phyloP scores from a whole-genome alignment of 441 rosid genomes.

The Macaranga tanarius region DNA sequence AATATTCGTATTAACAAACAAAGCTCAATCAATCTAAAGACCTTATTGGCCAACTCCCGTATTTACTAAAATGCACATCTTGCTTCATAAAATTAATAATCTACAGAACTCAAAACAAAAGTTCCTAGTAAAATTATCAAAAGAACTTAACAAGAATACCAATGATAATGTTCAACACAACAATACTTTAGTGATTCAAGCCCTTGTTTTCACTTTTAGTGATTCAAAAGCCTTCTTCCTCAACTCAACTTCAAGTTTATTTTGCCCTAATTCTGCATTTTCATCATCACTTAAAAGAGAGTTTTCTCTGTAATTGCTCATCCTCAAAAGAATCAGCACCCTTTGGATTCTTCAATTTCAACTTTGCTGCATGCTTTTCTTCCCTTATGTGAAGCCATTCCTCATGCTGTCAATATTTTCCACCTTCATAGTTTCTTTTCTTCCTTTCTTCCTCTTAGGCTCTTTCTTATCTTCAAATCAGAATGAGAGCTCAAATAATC shows the following conservation, averaged over 20 bases:
- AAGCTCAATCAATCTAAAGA: constrained; percentile 14
- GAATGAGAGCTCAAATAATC: constrained; percentile 55
- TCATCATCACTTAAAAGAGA: constrained; percentile 41
- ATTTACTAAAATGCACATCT: constrained; percentile 8
- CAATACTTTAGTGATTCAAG: constrained; percentile 42
- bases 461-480: constrained; percentile 77
- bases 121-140: constrained; percentile 28
- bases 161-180: constrained; percentile 26
- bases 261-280: constrained; percentile 56
- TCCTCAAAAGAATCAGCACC: constrained; percentile 53
- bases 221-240: constrained; percentile 92
- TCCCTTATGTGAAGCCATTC: constrained; percentile 73
- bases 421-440: constrained; percentile 83
- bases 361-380: constrained; percentile 71
- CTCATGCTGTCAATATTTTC: constrained; percentile 62
- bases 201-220: constrained; percentile 89
- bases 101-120: constrained; percentile 48
- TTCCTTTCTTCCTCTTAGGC: constrained; percentile 80
- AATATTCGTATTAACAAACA: constrained; percentile 20
- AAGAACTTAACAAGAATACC: constrained; percentile 31
- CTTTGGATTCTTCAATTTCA: constrained; percentile 46
- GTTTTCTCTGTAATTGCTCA: constrained; percentile 35
- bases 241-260: constrained; percentile 85
- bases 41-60: not conserved
- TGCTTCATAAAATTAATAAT: constrained; percentile 22